Evolutionary conservation across 2,329 filamentous ascomycete species (phyloP).

Genomic region (Escovopsis sp.): DNA sequence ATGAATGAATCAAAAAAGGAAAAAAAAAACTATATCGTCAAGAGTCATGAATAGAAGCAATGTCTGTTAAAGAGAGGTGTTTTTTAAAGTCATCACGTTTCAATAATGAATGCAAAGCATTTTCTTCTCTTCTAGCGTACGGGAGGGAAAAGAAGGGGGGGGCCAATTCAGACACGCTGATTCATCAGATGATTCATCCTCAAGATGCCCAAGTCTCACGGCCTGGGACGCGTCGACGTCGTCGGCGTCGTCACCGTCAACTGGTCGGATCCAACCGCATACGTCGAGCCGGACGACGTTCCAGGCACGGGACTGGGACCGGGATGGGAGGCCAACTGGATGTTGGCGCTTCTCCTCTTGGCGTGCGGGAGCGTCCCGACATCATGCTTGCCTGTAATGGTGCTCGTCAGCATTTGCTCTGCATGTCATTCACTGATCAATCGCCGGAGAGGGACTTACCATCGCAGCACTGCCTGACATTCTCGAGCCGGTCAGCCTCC

Average conservation of each 20-base stretch:
- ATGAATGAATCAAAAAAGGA: background rate
- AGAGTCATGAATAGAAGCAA: constrained; percentile 4
- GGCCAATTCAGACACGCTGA: constrained; percentile 1
- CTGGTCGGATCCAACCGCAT: constrained; percentile 4
- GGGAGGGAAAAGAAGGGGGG: background rate
- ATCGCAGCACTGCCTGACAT: constrained; percentile 94
- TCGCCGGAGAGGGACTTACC: constrained; percentile 40
- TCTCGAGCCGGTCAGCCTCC: constrained; percentile 71
- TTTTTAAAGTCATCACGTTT: background rate
- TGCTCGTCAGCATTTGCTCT: constrained; percentile 10
- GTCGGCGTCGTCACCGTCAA: constrained; percentile 21
- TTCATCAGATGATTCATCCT: constrained; percentile 3
- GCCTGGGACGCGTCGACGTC: constrained; percentile 22
- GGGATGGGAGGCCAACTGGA: constrained; percentile 18
- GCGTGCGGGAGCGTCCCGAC: constrained; percentile 43
- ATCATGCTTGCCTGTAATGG: constrained; percentile 52
- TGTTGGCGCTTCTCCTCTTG: constrained; percentile 29
- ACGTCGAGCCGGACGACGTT: constrained; percentile 8
- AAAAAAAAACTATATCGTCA: constrained; percentile 4
- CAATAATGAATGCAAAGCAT: background rate
- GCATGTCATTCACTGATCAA: background rate
- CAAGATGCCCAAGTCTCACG: constrained; percentile 12
- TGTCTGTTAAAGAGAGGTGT: background rate
- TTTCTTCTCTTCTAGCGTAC: background rate
- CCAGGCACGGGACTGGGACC: background rate